Base-by-base conservation (phyloP, 2,329 filamentous ascomycete species). In the Colletotrichum sp. region DNA sequence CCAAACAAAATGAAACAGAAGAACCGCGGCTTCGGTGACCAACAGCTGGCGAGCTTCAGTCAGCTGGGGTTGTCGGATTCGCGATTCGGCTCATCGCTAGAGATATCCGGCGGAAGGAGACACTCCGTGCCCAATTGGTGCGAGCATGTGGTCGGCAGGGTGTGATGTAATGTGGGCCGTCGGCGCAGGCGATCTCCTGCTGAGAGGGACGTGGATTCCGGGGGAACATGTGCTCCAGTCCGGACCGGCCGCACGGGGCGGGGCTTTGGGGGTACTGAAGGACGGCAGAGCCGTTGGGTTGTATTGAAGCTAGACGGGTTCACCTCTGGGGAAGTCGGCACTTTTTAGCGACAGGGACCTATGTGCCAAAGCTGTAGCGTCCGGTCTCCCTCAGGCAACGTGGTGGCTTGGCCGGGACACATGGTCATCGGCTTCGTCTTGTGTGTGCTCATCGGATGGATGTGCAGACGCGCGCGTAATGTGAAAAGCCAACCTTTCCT, bases 111-210 rank as follows among this genome's bases (percentile, higher is more conserved):
- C 73, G 73, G 73, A 73, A 24, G 64, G 15, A 76, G 57, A 72
- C 44, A 57, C 64, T 73, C 73, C 73, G 73, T 36, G 26, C 64
- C 73, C 24, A 24, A 73, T 68, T 68, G 57, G 64, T 68, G 34
- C n/a, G 36, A 15, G 57, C 49, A 34, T 21, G 34, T 71, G 28
- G 34, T 34, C 44, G 8, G 24, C 9, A 71, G 26, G 64, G 64
- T 57, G 69, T 32, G 30, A 74, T 71, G 60, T 9, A 13, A 68
- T 72, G 73, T 76, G 73, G 73, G 57, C 60, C 70, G 18, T 36
- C 57, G 57, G 70, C 16, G 36, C 59, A 62, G 69, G 15, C 32
- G 21, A 15, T 69, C 24, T 72, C 39, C 44, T 49, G 6, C 16
- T 44, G 28, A n/a, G 30, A 30, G 30, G n/a, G 30, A 26, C 39